phyloP scores from a whole-genome alignment of 441 rosid species.

The Geranium incanum region DNA sequence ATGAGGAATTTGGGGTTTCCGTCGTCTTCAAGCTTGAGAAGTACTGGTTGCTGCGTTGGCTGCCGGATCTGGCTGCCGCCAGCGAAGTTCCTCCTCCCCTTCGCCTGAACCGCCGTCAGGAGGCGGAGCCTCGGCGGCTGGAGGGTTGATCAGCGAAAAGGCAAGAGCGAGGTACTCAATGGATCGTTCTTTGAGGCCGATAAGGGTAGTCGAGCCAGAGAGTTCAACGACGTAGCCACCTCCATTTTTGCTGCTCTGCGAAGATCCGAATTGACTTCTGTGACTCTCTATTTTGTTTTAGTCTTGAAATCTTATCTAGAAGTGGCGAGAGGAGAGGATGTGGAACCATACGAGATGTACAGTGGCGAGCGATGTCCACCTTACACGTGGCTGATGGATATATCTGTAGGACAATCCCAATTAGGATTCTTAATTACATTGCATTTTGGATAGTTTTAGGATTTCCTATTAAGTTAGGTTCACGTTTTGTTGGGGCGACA shows the following conservation, averaged over 20 bases:
- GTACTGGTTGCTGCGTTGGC: constrained; percentile 25
- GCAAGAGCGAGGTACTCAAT: constrained; percentile 41
- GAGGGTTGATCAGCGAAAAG: constrained; percentile 32
- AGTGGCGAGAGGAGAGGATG: background rate
- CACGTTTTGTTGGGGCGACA: no score
- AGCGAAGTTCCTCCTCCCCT: constrained; percentile 71
- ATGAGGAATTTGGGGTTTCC: constrained; percentile 83
- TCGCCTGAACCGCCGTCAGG: constrained; percentile 56
- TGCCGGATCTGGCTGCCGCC: constrained; percentile 59
- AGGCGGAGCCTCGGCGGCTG: constrained; percentile 22
- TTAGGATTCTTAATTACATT: no score
- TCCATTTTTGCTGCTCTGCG: constrained; percentile 32
- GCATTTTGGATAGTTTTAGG: no score
- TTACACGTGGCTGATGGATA: constrained; percentile 36
- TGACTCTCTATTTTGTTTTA: no score
- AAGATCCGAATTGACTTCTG: background rate
- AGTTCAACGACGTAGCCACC: constrained; percentile 67
- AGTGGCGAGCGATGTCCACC: constrained; percentile 19
- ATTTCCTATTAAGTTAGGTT: no score
- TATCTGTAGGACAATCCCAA: no score
- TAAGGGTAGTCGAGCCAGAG: constrained; percentile 55
- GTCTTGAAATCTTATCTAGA: constrained; percentile 34
- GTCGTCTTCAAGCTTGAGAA: constrained; percentile 90
- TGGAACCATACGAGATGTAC: background rate
- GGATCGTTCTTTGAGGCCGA: constrained; percentile 40